Evolutionary conservation across 176 grass and related monocot species (phyloP).

Genomic region (Triticum timopheevii): DNA sequence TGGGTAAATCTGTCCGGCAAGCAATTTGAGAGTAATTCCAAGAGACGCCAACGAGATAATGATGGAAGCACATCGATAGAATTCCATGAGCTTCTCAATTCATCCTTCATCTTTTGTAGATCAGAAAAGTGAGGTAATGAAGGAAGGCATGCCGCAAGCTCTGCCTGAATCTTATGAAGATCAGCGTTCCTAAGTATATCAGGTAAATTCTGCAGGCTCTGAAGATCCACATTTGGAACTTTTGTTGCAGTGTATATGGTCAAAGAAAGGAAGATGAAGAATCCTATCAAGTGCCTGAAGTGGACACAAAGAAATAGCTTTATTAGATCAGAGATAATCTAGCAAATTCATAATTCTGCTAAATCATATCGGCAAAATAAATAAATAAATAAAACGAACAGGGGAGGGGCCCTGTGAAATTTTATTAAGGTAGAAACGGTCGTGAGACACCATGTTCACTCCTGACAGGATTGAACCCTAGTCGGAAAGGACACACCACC

Average conservation of each 20-base stretch:
- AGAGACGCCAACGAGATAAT: slow-evolving; percentile 60
- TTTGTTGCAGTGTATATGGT: slow-evolving; percentile 87
- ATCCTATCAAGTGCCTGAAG: slow-evolving; percentile 90
- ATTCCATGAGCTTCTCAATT: slow-evolving; percentile 64
- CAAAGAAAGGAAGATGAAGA: slow-evolving; percentile 87
- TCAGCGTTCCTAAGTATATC: slow-evolving; percentile 74
- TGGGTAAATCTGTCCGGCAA: slow-evolving; percentile 65
- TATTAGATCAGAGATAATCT: slow-evolving; percentile 6
- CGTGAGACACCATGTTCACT: too few relatives aligned
- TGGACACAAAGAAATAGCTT: slow-evolving; percentile 1
- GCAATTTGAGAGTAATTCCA: slow-evolving; percentile 68
- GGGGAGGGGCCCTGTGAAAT: not conserved
- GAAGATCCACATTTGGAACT: slow-evolving; percentile 73
- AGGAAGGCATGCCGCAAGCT: slow-evolving; percentile 71
- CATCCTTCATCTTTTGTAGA: slow-evolving; percentile 73
- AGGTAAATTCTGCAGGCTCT: slow-evolving; percentile 65
- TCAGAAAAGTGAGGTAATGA: slow-evolving; percentile 68
- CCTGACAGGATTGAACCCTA: not conserved
- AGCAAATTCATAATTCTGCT: not conserved
- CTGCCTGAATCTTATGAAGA: slow-evolving; percentile 68
- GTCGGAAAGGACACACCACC: not conserved
- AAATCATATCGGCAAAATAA: not conserved
- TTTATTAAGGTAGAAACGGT: not conserved
- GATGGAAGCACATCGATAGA: slow-evolving; percentile 65
- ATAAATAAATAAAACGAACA: not conserved